phyloP scores from a whole-genome alignment of 1,284 basidiomycete species.

The Athelia sp. region DNA sequence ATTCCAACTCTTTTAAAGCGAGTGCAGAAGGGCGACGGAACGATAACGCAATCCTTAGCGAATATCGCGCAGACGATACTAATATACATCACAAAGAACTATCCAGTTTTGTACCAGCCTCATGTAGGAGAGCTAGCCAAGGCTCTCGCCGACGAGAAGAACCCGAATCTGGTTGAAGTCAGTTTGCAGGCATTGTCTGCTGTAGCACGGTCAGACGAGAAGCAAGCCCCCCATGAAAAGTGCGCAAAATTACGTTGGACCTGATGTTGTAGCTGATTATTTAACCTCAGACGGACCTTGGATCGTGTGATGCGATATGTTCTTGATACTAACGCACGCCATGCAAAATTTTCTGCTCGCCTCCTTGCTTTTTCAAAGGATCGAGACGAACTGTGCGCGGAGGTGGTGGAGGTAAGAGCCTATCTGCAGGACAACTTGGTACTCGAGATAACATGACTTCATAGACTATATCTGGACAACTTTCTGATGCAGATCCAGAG shows the following conservation, averaged over 20 bases:
- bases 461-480: slow-evolving; percentile 53
- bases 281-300: slow-evolving; percentile 50
- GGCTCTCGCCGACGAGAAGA: slow-evolving; percentile 62
- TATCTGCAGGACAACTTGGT: slow-evolving; percentile 1
- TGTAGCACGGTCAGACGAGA: slow-evolving; percentile 54
- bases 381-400: slow-evolving; percentile 42
- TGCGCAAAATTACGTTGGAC: too few relatives aligned
- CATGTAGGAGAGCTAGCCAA: slow-evolving; percentile 76
- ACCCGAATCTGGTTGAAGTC: slow-evolving; percentile 57
- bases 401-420: slow-evolving; percentile 63
- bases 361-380: slow-evolving; percentile 62
- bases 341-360: slow-evolving; percentile 88
- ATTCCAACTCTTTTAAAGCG: slow-evolving; percentile 76
- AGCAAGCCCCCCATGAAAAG: slow-evolving; percentile 61
- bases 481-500: slow-evolving; percentile 49
- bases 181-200: slow-evolving; percentile 74
- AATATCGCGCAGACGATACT: slow-evolving; percentile 48
- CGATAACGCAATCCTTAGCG: slow-evolving; percentile 31
- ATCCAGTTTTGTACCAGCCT: slow-evolving; percentile 67
- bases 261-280: too few relatives aligned
- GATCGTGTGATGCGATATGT: slow-evolving; percentile 66
- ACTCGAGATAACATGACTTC: slow-evolving; percentile 1
- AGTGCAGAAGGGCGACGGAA: slow-evolving; percentile 44
- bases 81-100: slow-evolving; percentile 71
- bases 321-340: slow-evolving; percentile 54